A percentile compares a stretch with the other conserved stretches of the same genome.
phyloP scores from a whole-genome alignment of 169 alveolate species.

The Blepharisma undulans region DNA sequence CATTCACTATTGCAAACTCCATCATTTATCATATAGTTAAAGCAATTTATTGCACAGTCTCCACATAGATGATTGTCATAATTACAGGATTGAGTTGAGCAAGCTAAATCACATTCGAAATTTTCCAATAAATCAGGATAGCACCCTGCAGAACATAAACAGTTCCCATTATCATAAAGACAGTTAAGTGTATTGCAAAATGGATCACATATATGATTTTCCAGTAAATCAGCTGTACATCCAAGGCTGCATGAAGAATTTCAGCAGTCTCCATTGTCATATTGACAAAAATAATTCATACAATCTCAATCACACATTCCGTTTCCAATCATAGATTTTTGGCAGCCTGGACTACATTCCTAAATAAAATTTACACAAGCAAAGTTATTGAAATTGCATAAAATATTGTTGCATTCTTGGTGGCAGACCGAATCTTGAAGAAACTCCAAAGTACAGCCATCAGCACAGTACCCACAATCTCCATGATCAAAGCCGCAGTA shows the following conservation, averaged over 20 bases:
- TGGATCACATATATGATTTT: not conserved
- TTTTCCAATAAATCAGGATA: not conserved
- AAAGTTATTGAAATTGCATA: not conserved
- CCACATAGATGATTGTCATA: not conserved
- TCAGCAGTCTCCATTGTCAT: not conserved
- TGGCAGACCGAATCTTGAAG: not conserved
- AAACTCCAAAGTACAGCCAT: not conserved
- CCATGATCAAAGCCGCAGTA: slow-evolving; percentile 14
- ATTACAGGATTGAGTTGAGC: not conserved
- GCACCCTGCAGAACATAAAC: not conserved
- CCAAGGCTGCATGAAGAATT: not conserved
- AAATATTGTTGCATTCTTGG: not conserved
- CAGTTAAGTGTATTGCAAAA: not conserved
- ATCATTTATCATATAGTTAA: not conserved
- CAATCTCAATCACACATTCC: not conserved
- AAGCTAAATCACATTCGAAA: not conserved
- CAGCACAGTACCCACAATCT: not conserved
- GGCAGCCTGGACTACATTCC: not conserved
- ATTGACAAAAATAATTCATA: not conserved
- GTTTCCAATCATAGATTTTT: not conserved
- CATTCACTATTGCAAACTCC: not conserved
- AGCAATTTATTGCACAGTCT: not conserved
- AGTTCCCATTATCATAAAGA: not conserved
- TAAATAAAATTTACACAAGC: not conserved
- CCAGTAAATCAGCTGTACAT: not conserved